Conservation (phyloP, 768 basidiomycete species). For the Cystoderma amianthinum region DNA sequence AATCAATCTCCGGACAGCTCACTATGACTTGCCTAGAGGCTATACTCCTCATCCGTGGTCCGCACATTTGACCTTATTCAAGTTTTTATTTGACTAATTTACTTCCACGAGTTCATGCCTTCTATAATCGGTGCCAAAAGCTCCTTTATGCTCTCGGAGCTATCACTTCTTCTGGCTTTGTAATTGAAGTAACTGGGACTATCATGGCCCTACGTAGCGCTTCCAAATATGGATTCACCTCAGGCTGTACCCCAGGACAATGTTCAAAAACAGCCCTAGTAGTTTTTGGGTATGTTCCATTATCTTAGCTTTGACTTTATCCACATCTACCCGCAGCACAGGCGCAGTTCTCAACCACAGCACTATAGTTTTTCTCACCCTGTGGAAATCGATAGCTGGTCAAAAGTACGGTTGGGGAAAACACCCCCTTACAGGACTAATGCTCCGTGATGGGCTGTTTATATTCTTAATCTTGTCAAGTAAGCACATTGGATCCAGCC, state of each 20-base stretch:
- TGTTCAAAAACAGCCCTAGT: neutral
- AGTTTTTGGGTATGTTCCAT: slow-evolving; percentile 5
- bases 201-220: slow-evolving; percentile 3
- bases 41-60: slow-evolving; percentile 13
- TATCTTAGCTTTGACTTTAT: neutral
- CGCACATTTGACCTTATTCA: neutral
- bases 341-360: neutral
- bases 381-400: slow-evolving; percentile 1
- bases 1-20: slow-evolving; percentile 7
- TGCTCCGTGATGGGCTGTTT: slow-evolving; percentile 6
- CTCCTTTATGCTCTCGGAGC: slow-evolving; percentile 5
- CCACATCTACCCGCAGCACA: neutral
- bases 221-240: neutral
- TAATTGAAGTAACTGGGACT: slow-evolving; percentile 8
- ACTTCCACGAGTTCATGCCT: slow-evolving; percentile 11
- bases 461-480: slow-evolving; percentile 4
- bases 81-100: neutral
- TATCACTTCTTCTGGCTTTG: slow-evolving; percentile 3
- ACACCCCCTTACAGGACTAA: slow-evolving; percentile 3
- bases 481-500: neutral
- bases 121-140: slow-evolving; percentile 11
- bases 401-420: slow-evolving; percentile 4
- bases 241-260: slow-evolving; percentile 2
- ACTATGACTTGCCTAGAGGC: slow-evolving; percentile 11
- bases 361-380: slow-evolving; percentile 2